Base-by-base conservation (phyloP, 495 filamentous ascomycete species). In the Penicillium psychrofluorescens region DNA sequence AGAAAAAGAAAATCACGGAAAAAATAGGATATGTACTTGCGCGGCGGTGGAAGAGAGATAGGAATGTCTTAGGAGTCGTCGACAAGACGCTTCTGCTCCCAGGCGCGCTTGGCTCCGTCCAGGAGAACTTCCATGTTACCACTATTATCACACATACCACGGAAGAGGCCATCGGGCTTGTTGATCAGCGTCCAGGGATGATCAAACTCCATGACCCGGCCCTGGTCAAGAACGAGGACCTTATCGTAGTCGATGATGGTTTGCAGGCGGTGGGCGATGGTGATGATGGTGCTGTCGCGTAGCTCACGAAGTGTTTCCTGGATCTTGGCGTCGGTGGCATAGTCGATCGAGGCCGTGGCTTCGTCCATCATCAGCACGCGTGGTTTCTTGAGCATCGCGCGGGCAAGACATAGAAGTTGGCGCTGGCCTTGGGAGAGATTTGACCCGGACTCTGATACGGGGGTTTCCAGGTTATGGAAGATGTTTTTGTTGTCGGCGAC, bases 171-270 rank as follows among this genome's bases (percentile, higher is more conserved):
- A 3, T 73, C 75, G 51, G 83, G 67, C 45, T 76, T 79, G 43
- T 74, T 70, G 43, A 96, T 68, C 27, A 96, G 65, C 48, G 85
- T 79, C 70, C 85, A 85, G 12, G 94, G 94, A 51, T 91, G 82
- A 33, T 84, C 94, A 61, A 76, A 97, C 66, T 99, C 91, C 13
- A 92, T 74, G 12, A 99, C 85, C 30, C 70, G 61, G 22, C 94
- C 94, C 55, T 90, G 87, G 54, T 99, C 94, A 22, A 99, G 72
- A 10, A 97, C 90, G 6, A 97, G 73, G n/a, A 99, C 92, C 71
- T 95, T 95, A 68, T 97, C 91, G 58, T 97, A 97, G 57, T 97
- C 94, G 38, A 89, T 87, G 54, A 99, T 95, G 0, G 91, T 97
- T 51, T 95, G 88, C 44, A 99, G 74, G 10, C 94, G 83, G 63